Evolutionary conservation across 2,329 filamentous ascomycete genomes (phyloP).

Genomic region (Alternaria conjuncta): DNA sequence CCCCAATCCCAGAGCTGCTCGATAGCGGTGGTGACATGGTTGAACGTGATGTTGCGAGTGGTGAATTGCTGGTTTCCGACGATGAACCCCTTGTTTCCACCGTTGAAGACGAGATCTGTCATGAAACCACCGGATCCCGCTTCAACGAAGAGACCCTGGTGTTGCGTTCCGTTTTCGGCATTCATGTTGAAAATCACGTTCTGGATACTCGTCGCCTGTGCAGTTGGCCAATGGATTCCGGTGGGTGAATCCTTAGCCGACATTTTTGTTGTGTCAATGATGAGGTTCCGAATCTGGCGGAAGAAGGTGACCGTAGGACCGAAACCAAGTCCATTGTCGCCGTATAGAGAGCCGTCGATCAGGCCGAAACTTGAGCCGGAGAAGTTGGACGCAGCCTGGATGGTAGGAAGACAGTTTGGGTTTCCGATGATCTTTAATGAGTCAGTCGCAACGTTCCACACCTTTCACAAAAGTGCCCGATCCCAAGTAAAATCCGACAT

Average conservation of each 20-base stretch:
- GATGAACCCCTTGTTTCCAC: slow-evolving; percentile 50
- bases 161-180: slow-evolving; percentile 52
- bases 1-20: slow-evolving; percentile 67
- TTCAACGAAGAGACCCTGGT: slow-evolving; percentile 55
- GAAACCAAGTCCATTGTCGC: slow-evolving; percentile 48
- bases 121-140: slow-evolving; percentile 55
- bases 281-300: slow-evolving; percentile 69
- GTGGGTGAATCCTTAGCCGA: slow-evolving; percentile 54
- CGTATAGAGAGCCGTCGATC: slow-evolving; percentile 64
- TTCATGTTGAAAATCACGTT: slow-evolving; percentile 56
- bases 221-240: slow-evolving; percentile 55
- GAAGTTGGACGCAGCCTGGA: slow-evolving; percentile 62
- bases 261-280: slow-evolving; percentile 64
- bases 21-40: slow-evolving; percentile 60
- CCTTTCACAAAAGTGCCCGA: not conserved
- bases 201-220: slow-evolving; percentile 55
- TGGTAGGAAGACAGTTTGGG: slow-evolving; percentile 61
- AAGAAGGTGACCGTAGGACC: slow-evolving; percentile 68
- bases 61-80: slow-evolving; percentile 62
- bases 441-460: slow-evolving; percentile 2
- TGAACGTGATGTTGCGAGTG: slow-evolving; percentile 62
- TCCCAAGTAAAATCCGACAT: not conserved
- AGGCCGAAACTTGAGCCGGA: slow-evolving; percentile 53
- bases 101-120: slow-evolving; percentile 54
- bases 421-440: slow-evolving; percentile 60